Evolutionary conservation across 768 basidiomycete genomes (phyloP).

Genomic region (Termitomyces titanicus): DNA sequence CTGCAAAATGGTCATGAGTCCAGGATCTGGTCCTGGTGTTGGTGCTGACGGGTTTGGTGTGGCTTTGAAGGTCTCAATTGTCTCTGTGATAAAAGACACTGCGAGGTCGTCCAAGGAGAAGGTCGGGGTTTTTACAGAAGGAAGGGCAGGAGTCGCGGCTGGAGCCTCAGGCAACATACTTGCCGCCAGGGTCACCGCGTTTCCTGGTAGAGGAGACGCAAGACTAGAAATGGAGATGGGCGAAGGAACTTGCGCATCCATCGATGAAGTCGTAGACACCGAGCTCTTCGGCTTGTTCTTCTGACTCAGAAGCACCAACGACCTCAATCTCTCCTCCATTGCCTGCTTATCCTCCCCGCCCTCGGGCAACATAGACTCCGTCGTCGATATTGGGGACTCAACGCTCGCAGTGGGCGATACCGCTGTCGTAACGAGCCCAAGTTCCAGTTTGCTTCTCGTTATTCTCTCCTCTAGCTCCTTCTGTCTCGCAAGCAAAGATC

Average conservation of each 20-base stretch:
- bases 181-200: not conserved
- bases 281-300: constrained; percentile 20
- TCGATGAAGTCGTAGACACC: constrained; percentile 1
- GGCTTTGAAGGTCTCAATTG: constrained; percentile 43
- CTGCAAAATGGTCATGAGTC: too few relatives aligned
- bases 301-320: constrained; percentile 37
- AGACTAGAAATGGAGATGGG: not conserved
- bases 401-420: not conserved
- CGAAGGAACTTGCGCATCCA: constrained; percentile 2
- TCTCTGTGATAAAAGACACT: constrained; percentile 54
- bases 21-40: not conserved
- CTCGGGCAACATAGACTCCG: not conserved
- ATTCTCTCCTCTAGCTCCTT: constrained; percentile 44
- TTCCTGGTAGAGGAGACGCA: not conserved
- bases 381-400: not conserved
- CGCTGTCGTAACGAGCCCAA: constrained; percentile 14
- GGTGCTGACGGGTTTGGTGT: constrained; percentile 13
- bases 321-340: constrained; percentile 40
- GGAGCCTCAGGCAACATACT: not conserved
- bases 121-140: constrained; percentile 10
- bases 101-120: constrained; percentile 52
- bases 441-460: constrained; percentile 32
- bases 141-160: not conserved
- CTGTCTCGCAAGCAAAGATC: constrained; percentile 35
- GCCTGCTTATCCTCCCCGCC: constrained; percentile 23